Evolutionary conservation across 805 yeast genomes (phyloP).

Genomic region (Grigorovia humatica): DNA sequence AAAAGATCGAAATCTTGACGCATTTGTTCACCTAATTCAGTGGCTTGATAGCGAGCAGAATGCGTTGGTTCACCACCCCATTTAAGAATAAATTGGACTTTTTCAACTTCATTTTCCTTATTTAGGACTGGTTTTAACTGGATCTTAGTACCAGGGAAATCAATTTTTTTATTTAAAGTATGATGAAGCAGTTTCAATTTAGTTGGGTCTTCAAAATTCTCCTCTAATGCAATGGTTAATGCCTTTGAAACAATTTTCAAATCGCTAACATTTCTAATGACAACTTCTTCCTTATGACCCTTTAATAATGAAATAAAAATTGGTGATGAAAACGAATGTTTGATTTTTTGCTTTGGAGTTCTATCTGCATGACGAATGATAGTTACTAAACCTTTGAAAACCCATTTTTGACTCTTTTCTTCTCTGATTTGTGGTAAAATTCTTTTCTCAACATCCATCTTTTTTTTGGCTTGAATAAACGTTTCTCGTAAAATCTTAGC

Average conservation of each 20-base stretch:
- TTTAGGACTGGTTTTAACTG: slow-evolving; percentile 84
- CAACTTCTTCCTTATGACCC: slow-evolving; percentile 93
- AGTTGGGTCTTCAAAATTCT: slow-evolving; percentile 66
- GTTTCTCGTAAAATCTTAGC: slow-evolving; percentile 65
- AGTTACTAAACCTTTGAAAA: slow-evolving; percentile 81
- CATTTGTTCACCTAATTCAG: slow-evolving; percentile 90
- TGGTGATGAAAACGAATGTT: slow-evolving; percentile 85
- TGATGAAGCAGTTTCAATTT: slow-evolving; percentile 67
- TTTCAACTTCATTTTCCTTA: slow-evolving; percentile 66
- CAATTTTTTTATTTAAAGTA: slow-evolving; percentile 81
- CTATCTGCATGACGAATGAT: slow-evolving; percentile 96
- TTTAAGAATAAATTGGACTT: slow-evolving; percentile 88
- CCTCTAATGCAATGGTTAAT: slow-evolving; percentile 69
- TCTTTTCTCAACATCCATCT: slow-evolving; percentile 33
- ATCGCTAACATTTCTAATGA: slow-evolving; percentile 82
- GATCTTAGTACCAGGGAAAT: slow-evolving; percentile 91
- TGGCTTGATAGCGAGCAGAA: slow-evolving; percentile 88
- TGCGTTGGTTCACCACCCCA: slow-evolving; percentile 99
- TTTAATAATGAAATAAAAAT: slow-evolving; percentile 76
- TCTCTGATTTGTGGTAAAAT: slow-evolving; percentile 29
- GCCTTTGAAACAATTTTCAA: slow-evolving; percentile 78
- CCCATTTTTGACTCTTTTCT: slow-evolving; percentile 74
- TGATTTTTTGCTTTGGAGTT: slow-evolving; percentile 96
- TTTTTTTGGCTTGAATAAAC: slow-evolving; percentile 53
- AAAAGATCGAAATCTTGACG: slow-evolving; percentile 83